Base-by-base conservation (phyloP, 805 yeast species). In the Hanseniaspora meyeri region DNA sequence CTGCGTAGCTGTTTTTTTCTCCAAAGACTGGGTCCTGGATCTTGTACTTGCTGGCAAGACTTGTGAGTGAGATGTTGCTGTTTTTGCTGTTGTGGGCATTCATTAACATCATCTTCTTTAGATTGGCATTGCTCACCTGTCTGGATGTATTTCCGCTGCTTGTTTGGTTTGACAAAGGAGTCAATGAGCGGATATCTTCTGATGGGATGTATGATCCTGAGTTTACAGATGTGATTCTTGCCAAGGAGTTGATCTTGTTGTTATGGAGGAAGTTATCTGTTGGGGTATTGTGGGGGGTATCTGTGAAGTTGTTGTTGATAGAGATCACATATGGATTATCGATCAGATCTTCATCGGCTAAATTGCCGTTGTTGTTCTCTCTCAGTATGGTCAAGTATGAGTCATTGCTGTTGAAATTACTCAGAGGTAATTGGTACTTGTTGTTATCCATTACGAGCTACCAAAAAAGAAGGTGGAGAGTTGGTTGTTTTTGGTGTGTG, bases 181-280 rank as follows among this genome's bases (percentile, higher is more conserved):
- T 53, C 17, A 45, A 9, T 27, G 57, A 46, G 10, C 37, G 17
- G 40, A 43, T 27, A 17, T 53, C 57, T 36, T 46, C 49, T 1
- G 49, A 46, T 7, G 51, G 49, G 17, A 53, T 36, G 24, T 53
- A 53, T 12, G 57, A 53, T 1, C 56, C 56, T 11, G 51, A 45
- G 45, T 53, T 53, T 32, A 53, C 57, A 0, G 57, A 53, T 8
- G 57, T 53, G 40, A 53, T 53, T 39, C 57, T 37, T n/a, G 57
- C 49, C 6, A 53, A 10, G 2, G 32, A n/a, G 27, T 37, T 46
- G 8, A 53, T 24, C 29, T 53, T 53, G 36, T 39, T 36, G 31
- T 6, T 32, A 29, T 51, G 34, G 1, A 51, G 14, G 4, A 39
- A 38, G 2, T 4, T 17, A 6, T 52, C 56, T 10, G 24, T 27